A percentile compares a stretch with the other conserved stretches of the same genome.
phyloP scores from a whole-genome alignment of 495 filamentous ascomycete genomes.

The Aspergillus asperescens region DNA sequence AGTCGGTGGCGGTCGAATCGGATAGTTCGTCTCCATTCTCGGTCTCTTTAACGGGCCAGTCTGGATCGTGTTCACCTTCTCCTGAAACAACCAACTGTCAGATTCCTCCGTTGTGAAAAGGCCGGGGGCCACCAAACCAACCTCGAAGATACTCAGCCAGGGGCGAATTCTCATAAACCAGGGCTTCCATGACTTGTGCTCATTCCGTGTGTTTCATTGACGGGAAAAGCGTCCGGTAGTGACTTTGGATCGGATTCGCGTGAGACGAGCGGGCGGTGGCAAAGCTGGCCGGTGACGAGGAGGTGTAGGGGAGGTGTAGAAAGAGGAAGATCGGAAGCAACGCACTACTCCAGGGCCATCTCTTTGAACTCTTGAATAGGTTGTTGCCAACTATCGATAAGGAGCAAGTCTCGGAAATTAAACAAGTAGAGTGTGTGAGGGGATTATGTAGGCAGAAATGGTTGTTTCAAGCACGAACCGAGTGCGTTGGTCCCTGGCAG shows the following conservation, averaged over 20 bases:
- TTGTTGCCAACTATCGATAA: neutral
- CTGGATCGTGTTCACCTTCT: slow-evolving; percentile 41
- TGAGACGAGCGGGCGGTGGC: neutral
- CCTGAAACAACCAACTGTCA: slow-evolving; percentile 34
- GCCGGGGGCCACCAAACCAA: slow-evolving; percentile 32
- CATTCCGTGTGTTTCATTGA: slow-evolving; percentile 28
- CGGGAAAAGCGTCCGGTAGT: slow-evolving; percentile 3
- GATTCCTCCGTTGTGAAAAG: slow-evolving; percentile 8
- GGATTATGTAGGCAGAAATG: neutral
- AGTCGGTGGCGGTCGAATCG: slow-evolving; percentile 44
- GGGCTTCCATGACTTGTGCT: slow-evolving; percentile 69
- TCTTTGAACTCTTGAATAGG: neutral
- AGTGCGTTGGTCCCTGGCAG: too few species aligned
- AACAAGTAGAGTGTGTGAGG: neutral
- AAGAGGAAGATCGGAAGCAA: neutral
- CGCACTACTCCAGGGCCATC: slow-evolving; percentile 5
- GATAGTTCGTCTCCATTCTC: slow-evolving; percentile 33
- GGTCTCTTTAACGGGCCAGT: slow-evolving; percentile 43
- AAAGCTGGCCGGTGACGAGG: neutral
- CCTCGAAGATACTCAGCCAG: slow-evolving; percentile 92
- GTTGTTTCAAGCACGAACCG: neutral
- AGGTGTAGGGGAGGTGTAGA: neutral
- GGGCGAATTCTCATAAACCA: slow-evolving; percentile 86
- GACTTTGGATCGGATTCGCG: neutral
- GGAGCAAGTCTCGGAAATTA: neutral